phyloP scores from a whole-genome alignment of 805 yeast genomes.

The Millerozyma miso region DNA sequence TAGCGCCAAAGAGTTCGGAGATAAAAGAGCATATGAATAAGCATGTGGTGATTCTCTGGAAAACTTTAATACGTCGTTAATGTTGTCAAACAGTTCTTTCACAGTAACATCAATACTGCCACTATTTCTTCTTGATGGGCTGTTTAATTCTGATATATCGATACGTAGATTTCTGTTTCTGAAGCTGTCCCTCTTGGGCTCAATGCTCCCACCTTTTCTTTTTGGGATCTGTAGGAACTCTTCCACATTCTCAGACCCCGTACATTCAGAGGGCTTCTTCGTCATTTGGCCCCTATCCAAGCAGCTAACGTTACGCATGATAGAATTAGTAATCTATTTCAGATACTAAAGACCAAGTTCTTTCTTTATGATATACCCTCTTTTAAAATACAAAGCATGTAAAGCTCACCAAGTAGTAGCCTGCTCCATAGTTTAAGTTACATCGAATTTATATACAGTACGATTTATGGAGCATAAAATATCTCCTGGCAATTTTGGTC shows the following conservation, averaged over 20 bases:
- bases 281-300: background rate
- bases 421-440: background rate
- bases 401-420: background rate
- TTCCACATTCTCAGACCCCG: background rate
- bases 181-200: background rate
- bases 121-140: background rate
- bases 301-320: background rate
- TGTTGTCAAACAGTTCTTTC: conserved; percentile 3
- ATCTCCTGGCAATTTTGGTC: background rate
- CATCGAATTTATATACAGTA: background rate
- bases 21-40: conserved; percentile 76
- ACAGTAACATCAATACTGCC: background rate
- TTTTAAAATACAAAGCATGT: background rate
- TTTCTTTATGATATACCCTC: background rate
- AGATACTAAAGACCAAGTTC: background rate
- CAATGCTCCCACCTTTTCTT: background rate
- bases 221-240: background rate
- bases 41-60: conserved; percentile 81
- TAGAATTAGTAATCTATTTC: background rate
- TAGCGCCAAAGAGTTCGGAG: conserved; percentile 76
- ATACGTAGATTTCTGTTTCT: background rate
- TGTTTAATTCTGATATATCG: background rate
- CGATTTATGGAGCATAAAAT: background rate
- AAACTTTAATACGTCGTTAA: conserved; percentile 49
- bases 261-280: background rate